These are phyloP conservation scores for Penicillium oxalicum DNA, from an alignment of 2,329 filamentous ascomycete genomes.

Conservation along the genomic window DNA sequence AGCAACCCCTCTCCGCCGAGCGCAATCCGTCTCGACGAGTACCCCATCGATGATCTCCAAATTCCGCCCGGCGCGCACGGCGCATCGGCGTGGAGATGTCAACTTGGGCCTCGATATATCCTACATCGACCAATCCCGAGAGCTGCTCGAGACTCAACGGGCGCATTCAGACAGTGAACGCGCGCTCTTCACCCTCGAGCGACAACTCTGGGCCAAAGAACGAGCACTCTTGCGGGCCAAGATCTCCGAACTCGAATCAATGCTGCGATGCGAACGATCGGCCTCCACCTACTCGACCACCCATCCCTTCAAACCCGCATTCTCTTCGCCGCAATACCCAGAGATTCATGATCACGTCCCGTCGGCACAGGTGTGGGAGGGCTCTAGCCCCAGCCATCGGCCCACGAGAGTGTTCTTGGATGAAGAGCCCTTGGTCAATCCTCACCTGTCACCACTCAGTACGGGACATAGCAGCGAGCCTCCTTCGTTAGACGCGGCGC, in stretches of 20 bases:
- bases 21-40: conserved; percentile 36
- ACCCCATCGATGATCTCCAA: conserved; percentile 28
- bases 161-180: conserved; percentile 37
- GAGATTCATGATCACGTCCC: conserved; percentile 8
- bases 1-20: conserved; percentile 31
- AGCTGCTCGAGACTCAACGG: conserved; percentile 36
- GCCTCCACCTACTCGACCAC: conserved; percentile 2
- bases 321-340: conserved; percentile 10
- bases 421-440: conserved; percentile 24
- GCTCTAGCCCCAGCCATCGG: conserved; percentile 33
- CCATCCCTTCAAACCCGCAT: conserved; percentile 9
- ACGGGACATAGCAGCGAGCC: conserved; percentile 26
- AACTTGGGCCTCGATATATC: conserved; percentile 26
- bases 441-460: conserved; percentile 22
- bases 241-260: conserved; percentile 38
- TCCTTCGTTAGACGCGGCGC: conserved; percentile 36
- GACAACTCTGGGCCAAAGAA: conserved; percentile 42
- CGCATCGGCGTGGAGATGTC: conserved; percentile 15
- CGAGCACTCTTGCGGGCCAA: conserved; percentile 36
- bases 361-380: conserved; percentile 40
- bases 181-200: conserved; percentile 38
- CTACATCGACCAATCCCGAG: conserved; percentile 40
- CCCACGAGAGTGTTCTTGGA: conserved; percentile 42
- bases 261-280: conserved; percentile 19
- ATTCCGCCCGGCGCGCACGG: conserved; percentile 17